Percentiles rank a stretch among this genome's conserved stretches.
Conservation (phyloP, 768 basidiomycete genomes). For the Tylopilus plumbeoviolaceoides region DNA sequence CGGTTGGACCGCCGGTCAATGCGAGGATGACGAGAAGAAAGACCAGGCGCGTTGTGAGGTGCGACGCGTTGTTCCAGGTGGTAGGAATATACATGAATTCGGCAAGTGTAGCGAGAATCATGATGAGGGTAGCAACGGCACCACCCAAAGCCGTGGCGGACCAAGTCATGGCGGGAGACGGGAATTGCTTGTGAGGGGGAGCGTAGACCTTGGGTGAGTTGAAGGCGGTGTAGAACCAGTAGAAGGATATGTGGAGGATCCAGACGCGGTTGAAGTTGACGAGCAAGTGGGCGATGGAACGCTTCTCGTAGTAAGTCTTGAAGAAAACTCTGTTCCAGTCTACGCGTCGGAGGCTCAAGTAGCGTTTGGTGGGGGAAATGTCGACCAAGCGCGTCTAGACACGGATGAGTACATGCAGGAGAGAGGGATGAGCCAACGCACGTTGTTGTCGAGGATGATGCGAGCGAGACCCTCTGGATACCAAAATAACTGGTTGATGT, state of each 20-base stretch:
- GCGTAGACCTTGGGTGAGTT: slow-evolving; percentile 93
- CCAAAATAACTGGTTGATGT: slow-evolving; percentile 99
- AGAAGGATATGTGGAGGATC: slow-evolving; percentile 92
- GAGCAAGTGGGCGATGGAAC: slow-evolving; percentile 86
- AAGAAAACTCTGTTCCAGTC: slow-evolving; percentile 96
- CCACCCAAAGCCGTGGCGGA: slow-evolving; percentile 95
- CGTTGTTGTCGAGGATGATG: slow-evolving; percentile 85
- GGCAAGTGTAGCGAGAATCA: slow-evolving; percentile 88
- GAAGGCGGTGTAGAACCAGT: slow-evolving; percentile 98
- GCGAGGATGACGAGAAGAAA: slow-evolving; percentile 92
- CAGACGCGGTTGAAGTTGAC: slow-evolving; percentile 99
- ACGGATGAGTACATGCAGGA: slow-evolving; percentile 5
- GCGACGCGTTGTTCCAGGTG: slow-evolving; percentile 98
- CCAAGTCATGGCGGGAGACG: slow-evolving; percentile 90
- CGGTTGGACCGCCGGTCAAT: slow-evolving; percentile 87
- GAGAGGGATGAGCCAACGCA: slow-evolving; percentile 31
- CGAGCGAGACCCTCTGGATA: slow-evolving; percentile 96
- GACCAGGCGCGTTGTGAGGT: slow-evolving; percentile 88
- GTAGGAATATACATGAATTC: slow-evolving; percentile 98
- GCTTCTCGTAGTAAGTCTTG: slow-evolving; percentile 98
- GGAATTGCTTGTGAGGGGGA: slow-evolving; percentile 55
- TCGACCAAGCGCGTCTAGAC: slow-evolving; percentile 86
- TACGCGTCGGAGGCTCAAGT: slow-evolving; percentile 85
- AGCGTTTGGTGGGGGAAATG: slow-evolving; percentile 86
- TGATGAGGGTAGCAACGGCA: slow-evolving; percentile 88